Percentiles rank a stretch among this genome's conserved stretches.
phyloP scores from a whole-genome alignment of 148 eudicot species.

The Rhododendron williamsianum region DNA sequence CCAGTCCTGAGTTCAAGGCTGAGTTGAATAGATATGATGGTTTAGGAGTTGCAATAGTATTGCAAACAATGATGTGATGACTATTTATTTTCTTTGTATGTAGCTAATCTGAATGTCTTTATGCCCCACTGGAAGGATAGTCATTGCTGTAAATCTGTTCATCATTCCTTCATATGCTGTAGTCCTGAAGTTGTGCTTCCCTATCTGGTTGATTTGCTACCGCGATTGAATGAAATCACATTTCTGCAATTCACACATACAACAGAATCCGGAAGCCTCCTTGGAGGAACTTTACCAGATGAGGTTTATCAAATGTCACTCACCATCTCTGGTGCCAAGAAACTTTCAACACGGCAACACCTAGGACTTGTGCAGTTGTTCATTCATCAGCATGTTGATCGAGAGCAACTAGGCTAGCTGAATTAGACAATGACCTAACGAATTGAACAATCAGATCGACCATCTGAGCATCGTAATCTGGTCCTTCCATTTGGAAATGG shows the following conservation, averaged over 20 bases:
- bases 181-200: background rate
- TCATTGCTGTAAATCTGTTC: background rate
- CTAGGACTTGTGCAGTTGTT: background rate
- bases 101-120: background rate
- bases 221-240: background rate
- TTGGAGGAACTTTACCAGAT: background rate
- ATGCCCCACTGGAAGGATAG: background rate
- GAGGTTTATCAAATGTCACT: background rate
- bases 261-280: background rate
- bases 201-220: background rate
- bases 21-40: background rate
- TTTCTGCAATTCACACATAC: background rate
- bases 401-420: background rate
- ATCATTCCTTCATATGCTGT: background rate
- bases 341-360: background rate
- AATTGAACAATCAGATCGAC: constrained; percentile 51
- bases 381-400: background rate
- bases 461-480: constrained; percentile 75
- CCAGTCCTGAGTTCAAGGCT: constrained; percentile 14
- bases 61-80: background rate
- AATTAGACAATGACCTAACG: constrained; percentile 35
- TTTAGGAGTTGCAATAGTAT: background rate
- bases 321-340: background rate
- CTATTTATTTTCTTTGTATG: background rate
- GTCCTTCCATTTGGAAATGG: constrained; percentile 91